Conservation (phyloP, 257 asterid genomes). For the Henckelia pumila region DNA sequence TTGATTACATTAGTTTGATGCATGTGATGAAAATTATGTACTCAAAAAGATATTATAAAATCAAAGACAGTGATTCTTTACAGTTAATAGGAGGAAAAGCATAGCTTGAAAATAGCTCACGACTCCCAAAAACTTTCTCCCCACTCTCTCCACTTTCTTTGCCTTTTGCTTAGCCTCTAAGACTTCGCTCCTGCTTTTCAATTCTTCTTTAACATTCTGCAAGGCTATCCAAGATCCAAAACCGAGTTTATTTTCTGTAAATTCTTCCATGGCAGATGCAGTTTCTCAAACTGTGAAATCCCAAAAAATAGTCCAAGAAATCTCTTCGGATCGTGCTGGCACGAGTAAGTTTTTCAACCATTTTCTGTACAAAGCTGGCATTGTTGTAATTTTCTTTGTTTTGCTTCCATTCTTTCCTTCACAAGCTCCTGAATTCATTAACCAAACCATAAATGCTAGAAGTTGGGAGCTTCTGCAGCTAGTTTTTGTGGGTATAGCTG, state of each 20-base stretch:
- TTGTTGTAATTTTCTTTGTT: slow-evolving; percentile 50
- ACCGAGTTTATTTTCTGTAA: slow-evolving; percentile 16
- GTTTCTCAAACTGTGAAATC: slow-evolving; percentile 32
- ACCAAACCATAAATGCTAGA: slow-evolving; percentile 53
- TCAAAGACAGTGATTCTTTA: background rate
- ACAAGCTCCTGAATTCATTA: slow-evolving; percentile 62
- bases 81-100: background rate
- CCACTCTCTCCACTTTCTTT: slow-evolving; percentile 36
- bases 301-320: slow-evolving; percentile 24
- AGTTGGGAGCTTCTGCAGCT: slow-evolving; percentile 95
- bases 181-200: slow-evolving; percentile 40
- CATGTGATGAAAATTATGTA: too few relatives aligned
- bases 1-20: too few relatives aligned
- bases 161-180: slow-evolving; percentile 55
- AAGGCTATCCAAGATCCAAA: slow-evolving; percentile 24
- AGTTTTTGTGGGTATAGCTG: slow-evolving; percentile 85
- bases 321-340: slow-evolving; percentile 34
- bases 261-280: slow-evolving; percentile 57
- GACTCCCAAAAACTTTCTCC: slow-evolving; percentile 51
- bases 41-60: too few relatives aligned
- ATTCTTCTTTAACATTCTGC: slow-evolving; percentile 27
- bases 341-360: slow-evolving; percentile 44
- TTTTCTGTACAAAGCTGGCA: slow-evolving; percentile 56
- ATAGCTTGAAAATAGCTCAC: slow-evolving; percentile 29
- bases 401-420: slow-evolving; percentile 66